Conservation (phyloP, 345 rosid genomes). For the Arabidopsis suecica region DNA sequence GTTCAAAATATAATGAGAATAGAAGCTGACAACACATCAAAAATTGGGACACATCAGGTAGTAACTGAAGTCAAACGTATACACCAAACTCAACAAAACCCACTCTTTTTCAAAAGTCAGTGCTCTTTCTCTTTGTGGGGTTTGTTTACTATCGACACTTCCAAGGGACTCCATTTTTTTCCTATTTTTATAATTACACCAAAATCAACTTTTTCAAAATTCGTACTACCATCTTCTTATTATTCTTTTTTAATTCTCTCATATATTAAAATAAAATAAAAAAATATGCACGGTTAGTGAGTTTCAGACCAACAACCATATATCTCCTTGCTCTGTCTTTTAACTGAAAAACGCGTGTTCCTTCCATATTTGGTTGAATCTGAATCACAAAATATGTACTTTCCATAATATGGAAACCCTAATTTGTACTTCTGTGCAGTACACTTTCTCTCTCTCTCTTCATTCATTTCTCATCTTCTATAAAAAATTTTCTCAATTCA, state of each 20-base stretch:
- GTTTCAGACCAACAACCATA: constrained; percentile 31
- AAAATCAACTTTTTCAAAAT: background rate
- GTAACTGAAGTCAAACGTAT: constrained; percentile 35
- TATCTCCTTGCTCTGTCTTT: constrained; percentile 21
- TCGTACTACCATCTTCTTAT: constrained; percentile 5
- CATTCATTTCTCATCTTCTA: constrained; percentile 27
- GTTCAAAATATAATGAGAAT: too few relatives aligned
- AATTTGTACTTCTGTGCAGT: constrained; percentile 45
- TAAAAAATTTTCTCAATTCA: constrained; percentile 1
- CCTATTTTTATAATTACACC: constrained; percentile 2
- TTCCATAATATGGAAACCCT: constrained; percentile 5
- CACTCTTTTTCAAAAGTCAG: constrained; percentile 21
- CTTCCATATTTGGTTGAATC: constrained; percentile 30
- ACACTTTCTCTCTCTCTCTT: constrained; percentile 39
- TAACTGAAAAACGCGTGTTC: constrained; percentile 29
- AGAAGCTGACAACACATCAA: constrained; percentile 17
- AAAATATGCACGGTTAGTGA: constrained; percentile 2
- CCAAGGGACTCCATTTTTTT: constrained; percentile 41
- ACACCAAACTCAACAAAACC: background rate
- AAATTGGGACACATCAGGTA: background rate
- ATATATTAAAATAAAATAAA: background rate
- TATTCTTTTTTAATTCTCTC: background rate
- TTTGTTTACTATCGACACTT: constrained; percentile 39
- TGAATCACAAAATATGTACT: constrained; percentile 33
- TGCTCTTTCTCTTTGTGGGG: constrained; percentile 35